Conservation (phyloP, 1,284 basidiomycete species). For the Chiua sp. region DNA sequence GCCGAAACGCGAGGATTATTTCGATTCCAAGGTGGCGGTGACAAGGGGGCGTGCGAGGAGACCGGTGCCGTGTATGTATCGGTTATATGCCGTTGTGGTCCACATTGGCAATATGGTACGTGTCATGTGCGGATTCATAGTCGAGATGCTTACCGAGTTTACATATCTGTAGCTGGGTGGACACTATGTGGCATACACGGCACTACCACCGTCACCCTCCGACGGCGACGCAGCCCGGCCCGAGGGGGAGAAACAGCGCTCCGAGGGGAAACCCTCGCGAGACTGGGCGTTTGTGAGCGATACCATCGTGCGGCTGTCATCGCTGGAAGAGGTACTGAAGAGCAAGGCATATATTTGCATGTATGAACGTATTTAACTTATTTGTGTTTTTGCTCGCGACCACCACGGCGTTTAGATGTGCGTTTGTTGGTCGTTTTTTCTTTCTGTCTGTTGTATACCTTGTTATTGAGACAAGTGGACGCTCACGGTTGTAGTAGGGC, state of each 20-base stretch:
- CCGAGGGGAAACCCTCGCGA: conserved; percentile 41
- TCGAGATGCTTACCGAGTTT: conserved; percentile 12
- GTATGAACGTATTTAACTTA: conserved; percentile 71
- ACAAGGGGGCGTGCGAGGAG: conserved; percentile 39
- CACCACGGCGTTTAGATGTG: neutral
- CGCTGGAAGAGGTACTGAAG: conserved; percentile 87
- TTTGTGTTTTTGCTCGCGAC: conserved; percentile 4
- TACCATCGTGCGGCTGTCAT: conserved; percentile 78
- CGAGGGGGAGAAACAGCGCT: conserved; percentile 15
- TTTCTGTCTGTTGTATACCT: neutral
- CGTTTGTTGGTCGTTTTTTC: neutral
- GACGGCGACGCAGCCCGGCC: conserved; percentile 7
- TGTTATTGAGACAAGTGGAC: neutral
- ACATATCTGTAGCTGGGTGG: conserved; percentile 65
- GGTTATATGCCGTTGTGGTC: conserved; percentile 86
- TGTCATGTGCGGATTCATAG: conserved; percentile 15
- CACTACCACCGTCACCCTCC: conserved; percentile 50
- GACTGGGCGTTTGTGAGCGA: conserved; percentile 94
- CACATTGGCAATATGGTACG: conserved; percentile 90
- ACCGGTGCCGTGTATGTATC: conserved; percentile 66
- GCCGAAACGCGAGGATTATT: conserved; percentile 76
- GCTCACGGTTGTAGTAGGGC: neutral
- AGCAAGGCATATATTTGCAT: conserved; percentile 92
- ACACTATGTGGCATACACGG: conserved; percentile 84
- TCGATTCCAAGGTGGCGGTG: conserved; percentile 40